Evolutionary conservation across 176 grass and related monocot genomes (phyloP).

Genomic region (Bromus sterilis): DNA sequence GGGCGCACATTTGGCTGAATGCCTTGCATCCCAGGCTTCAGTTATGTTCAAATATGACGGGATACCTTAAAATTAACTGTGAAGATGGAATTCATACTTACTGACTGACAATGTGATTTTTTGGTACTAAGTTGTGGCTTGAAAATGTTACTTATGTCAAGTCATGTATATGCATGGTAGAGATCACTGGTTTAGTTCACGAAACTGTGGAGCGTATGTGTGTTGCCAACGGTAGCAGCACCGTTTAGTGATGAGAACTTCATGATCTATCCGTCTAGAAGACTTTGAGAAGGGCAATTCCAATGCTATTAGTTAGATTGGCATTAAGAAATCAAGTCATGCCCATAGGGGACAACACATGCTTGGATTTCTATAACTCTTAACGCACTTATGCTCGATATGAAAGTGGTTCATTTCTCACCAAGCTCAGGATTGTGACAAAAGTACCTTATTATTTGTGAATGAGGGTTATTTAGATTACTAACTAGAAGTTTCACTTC

Average conservation of each 20-base stretch:
- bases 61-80: background rate
- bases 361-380: background rate
- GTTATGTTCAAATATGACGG: background rate
- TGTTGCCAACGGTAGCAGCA: background rate
- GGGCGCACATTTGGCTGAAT: background rate
- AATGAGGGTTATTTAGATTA: background rate
- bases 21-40: background rate
- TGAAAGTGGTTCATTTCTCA: background rate
- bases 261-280: background rate
- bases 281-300: background rate
- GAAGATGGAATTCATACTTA: background rate
- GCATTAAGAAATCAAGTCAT: background rate
- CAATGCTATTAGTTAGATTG: background rate
- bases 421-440: background rate
- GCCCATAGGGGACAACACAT: background rate
- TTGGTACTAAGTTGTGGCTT: background rate
- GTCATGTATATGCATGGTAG: background rate
- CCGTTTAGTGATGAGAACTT: background rate
- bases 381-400: background rate
- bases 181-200: background rate
- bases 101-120: background rate
- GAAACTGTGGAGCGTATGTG: background rate
- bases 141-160: background rate
- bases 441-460: background rate
- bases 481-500: background rate